A percentile compares a stretch with the other conserved stretches of the same genome.
Evolutionary conservation across 2,329 filamentous ascomycete genomes (phyloP).

Genomic region (Colletotrichum tabaci): DNA sequence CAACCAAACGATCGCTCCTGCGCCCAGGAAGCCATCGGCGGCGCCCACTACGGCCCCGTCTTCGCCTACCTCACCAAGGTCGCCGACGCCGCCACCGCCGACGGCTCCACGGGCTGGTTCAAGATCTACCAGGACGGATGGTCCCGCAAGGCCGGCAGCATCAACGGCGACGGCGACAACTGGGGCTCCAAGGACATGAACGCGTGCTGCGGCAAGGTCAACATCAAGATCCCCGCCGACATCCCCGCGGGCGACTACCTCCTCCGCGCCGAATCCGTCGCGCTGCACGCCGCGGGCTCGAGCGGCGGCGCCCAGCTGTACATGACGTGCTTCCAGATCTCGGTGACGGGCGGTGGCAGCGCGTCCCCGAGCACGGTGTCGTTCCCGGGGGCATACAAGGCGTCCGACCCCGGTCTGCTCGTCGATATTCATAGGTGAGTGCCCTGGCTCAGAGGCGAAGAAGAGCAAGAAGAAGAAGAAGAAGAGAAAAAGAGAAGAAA

Average conservation of each 20-base stretch:
- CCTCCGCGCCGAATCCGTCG: conserved; percentile 68
- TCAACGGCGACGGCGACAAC: conserved; percentile 50
- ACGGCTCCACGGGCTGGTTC: conserved; percentile 63
- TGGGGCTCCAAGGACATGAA: conserved; percentile 43
- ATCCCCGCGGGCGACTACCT: conserved; percentile 68
- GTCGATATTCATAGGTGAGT: conserved; percentile 61
- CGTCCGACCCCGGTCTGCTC: conserved; percentile 59
- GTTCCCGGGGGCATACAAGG: conserved; percentile 41
- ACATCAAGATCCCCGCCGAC: conserved; percentile 56
- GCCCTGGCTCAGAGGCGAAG: no score
- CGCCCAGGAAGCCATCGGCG: conserved; percentile 64
- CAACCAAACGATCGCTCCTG: conserved; percentile 60
- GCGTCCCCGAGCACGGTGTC: conserved; percentile 45
- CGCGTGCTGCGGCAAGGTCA: conserved; percentile 37
- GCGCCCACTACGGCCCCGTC: conserved; percentile 66
- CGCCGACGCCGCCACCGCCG: conserved; percentile 59
- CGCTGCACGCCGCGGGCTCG: conserved; percentile 60
- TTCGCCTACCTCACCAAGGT: conserved; percentile 65
- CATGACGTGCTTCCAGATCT: conserved; percentile 49
- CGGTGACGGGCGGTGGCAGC: conserved; percentile 47
- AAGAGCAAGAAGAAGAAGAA: no score
- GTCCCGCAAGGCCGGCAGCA: conserved; percentile 46
- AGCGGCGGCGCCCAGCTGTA: conserved; percentile 57
- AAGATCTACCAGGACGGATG: conserved; percentile 64
- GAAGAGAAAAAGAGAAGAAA: no score